Evolutionary conservation across 129 eudicot genomes (phyloP).

Genomic region (Kitagawia praeruptora): DNA sequence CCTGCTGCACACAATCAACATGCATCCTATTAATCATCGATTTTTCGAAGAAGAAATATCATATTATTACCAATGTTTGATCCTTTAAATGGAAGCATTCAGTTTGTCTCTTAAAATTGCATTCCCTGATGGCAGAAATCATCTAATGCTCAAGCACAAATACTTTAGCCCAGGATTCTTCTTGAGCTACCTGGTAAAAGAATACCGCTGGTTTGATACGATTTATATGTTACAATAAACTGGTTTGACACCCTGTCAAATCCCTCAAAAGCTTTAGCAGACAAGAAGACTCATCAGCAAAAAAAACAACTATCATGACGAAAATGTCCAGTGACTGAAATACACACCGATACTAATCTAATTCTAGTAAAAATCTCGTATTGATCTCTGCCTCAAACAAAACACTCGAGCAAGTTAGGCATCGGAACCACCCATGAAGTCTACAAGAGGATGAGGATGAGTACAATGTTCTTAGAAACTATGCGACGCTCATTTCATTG

Average conservation of each 20-base stretch:
- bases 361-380: no score
- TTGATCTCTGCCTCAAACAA: no score
- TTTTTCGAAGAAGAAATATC: neutral
- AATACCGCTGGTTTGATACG: conserved; percentile 29
- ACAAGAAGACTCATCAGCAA: neutral
- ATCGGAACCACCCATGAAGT: no score
- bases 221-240: neutral
- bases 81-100: no score
- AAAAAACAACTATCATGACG: neutral
- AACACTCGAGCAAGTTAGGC: no score
- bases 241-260: neutral
- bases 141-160: conserved; percentile 79
- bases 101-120: no score
- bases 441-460: no score
- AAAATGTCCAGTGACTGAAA: no score
- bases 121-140: conserved; percentile 36
- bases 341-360: no score
- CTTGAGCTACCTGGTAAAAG: conserved; percentile 96
- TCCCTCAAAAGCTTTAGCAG: neutral
- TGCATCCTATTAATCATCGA: neutral
- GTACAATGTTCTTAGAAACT: no score
- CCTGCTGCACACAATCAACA: neutral
- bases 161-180: conserved; percentile 93
- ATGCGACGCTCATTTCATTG: no score
- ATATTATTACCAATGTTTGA: neutral